Evolutionary conservation across 257 asterid species (phyloP), one percentile per base, ranked within the genome.

Genomic region (Solanum phureja): DNA sequence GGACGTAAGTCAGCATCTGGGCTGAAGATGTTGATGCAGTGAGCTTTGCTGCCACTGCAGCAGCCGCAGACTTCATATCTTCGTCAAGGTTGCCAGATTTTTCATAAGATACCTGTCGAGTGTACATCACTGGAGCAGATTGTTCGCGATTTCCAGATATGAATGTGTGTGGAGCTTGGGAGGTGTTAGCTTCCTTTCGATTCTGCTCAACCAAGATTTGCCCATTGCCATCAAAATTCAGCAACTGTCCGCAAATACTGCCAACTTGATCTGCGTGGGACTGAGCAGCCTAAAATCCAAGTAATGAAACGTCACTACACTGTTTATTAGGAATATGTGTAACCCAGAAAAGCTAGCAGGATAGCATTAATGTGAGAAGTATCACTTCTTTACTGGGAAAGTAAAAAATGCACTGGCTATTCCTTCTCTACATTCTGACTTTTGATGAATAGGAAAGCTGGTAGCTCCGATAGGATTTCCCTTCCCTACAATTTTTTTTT

Each of bases 11-110:
- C 83, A 97, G 93, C 98, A 97, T 94, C 91, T 95, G 91, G 58
- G 99, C 98, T 3, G 99, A 95, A 38, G 99, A 95, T 3, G 99
- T 86, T 13, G 98, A 95, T 35, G 98, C 94, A 5, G 98, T 89
- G 18, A 94, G 96, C 92, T 96, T 94, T 79, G 98, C 98, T 0
- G 99, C 98, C 90, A 97, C 92, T 44, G 95, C 98, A 23, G 99
- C 99, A 27, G 99, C 99, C 1, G 95, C 93, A 42, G 98, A 91
- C 89, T 95, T 95, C 11, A 93, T 90, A 85, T 95, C 94, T 87
- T 90, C 94, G 49, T 92, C 94, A 24, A 77, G 52, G 75, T 89
- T 87, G 87, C 89, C 84, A 6, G 97, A 79, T 84, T 92, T 92
- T 84, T 90, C 95, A 33, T 89, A 88, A 87, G 97, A 37, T 16